Base-by-base conservation (phyloP, 1,284 basidiomycete genomes). In the Cryptococcus sp. region DNA sequence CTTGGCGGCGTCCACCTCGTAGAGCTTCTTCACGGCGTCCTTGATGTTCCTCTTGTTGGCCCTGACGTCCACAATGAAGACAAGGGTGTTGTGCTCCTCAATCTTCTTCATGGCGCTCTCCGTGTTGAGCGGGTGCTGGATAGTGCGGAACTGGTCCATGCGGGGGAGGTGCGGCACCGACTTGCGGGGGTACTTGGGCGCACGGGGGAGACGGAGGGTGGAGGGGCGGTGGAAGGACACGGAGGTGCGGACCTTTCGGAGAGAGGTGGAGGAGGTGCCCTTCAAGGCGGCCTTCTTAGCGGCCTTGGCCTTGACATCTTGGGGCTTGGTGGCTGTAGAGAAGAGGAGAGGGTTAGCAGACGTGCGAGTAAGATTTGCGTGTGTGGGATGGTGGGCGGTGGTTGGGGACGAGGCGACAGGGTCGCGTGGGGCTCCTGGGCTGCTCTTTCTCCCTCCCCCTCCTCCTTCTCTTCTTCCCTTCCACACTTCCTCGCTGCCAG, bases 41-140 rank as follows among this genome's bases (percentile, higher is more conserved):
- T 94, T 95, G 82, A 98, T 98, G 80, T 97, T 91, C 59, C 92
- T 86, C 87, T 98, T 98, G 87, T 98, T 98, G 86, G 80, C 83
- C 76, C 86, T 87, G 78, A 97, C 78, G 80, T 98, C 94, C 54
- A 96, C 92, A 66, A 98, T 89, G 83, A 98, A 98, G 62, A 98
- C 94, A 59, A 98, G 85, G 45, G 95, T 98, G 83, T 98, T 98
- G 84, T 97, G 87, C 80, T 98, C 95, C 84, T 98, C 95, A 67
- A 98, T 98, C 87, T 98, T 97, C 84, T 82, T 82, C 80, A 82
- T 82, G 64, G 81, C 80, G 39, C 74, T 77, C 77, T 82, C 82
- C 60, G 82, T 83, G 79, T 81, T 82, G 64, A 84, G 74, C 38
- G 82, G 82, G 79, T 80, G 89, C 61, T 94, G 85, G 76, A 98